Conservation (phyloP, 1,284 basidiomycete genomes). For the Moesziomyces globuligerus region DNA sequence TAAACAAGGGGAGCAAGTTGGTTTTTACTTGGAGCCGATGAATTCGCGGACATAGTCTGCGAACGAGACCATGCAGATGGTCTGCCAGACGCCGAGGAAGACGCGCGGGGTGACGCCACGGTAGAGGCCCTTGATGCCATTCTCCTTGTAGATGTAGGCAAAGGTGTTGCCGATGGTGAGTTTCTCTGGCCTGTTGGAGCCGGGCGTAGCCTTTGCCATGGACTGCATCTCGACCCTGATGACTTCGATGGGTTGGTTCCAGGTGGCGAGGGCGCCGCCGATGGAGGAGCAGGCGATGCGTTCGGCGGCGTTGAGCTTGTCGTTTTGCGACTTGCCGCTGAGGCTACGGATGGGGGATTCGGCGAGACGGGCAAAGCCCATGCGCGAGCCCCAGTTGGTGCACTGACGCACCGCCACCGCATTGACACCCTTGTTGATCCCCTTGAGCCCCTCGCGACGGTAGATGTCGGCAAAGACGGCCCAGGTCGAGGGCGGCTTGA, state of each 20-base stretch:
- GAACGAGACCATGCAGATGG: constrained; percentile 96
- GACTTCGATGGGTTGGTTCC: constrained; percentile 99
- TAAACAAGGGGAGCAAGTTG: not conserved
- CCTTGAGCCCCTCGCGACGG: constrained; percentile 87
- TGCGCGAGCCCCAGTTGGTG: constrained; percentile 99
- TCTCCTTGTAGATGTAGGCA: constrained; percentile 91
- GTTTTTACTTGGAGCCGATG: constrained; percentile 36
- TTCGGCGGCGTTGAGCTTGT: constrained; percentile 81
- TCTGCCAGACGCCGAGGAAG: constrained; percentile 95
- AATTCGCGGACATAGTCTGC: constrained; percentile 81
- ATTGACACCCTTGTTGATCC: constrained; percentile 99
- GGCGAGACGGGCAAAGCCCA: constrained; percentile 95
- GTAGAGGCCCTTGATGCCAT: constrained; percentile 95
- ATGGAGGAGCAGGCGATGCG: constrained; percentile 90
- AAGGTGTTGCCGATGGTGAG: constrained; percentile 88
- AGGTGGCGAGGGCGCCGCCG: constrained; percentile 92
- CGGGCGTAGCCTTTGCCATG: constrained; percentile 82
- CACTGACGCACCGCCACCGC: constrained; percentile 93
- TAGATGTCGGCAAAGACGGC: constrained; percentile 93
- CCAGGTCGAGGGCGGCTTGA: constrained; percentile 88
- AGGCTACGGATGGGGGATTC: constrained; percentile 82
- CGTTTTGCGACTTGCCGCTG: constrained; percentile 78
- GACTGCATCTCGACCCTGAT: constrained; percentile 99
- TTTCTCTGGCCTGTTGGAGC: constrained; percentile 82
- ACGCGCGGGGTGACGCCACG: constrained; percentile 96